Conservation (phyloP, 2,329 filamentous ascomycete genomes). For the Fusarium xyrophilum region DNA sequence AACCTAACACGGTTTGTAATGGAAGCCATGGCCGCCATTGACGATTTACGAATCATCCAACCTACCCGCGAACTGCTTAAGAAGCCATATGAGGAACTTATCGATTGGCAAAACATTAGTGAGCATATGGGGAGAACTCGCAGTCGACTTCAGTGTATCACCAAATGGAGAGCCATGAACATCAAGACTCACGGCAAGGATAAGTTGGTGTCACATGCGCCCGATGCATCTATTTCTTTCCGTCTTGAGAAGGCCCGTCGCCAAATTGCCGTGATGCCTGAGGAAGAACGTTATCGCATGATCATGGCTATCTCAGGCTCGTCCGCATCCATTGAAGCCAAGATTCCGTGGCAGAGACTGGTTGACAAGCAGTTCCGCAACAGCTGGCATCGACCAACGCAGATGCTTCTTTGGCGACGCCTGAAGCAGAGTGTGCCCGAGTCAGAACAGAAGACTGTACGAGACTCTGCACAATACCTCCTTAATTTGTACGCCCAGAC, state of each 20-base stretch:
- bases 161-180: constrained; percentile 67
- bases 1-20: constrained; percentile 60
- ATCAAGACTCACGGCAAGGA: constrained; percentile 46
- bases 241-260: constrained; percentile 52
- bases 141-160: constrained; percentile 70
- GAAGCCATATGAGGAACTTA: constrained; percentile 58
- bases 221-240: constrained; percentile 50
- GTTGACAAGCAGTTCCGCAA: constrained; percentile 50
- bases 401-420: constrained; percentile 51
- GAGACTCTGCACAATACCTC: constrained; percentile 48
- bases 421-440: constrained; percentile 47
- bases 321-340: constrained; percentile 50
- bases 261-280: constrained; percentile 52
- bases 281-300: constrained; percentile 54
- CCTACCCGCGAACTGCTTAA: constrained; percentile 44
- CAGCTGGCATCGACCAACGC: constrained; percentile 49
- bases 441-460: constrained; percentile 43
- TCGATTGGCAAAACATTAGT: constrained; percentile 72
- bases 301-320: constrained; percentile 53
- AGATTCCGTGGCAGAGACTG: constrained; percentile 59
- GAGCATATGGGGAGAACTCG: constrained; percentile 66
- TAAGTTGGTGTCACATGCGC: constrained; percentile 43
- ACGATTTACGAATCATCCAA: constrained; percentile 47
- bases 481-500: constrained; percentile 46
- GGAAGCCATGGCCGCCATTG: constrained; percentile 58